Conservation (phyloP, 495 filamentous ascomycete species). For the Haplographium delicatum region DNA sequence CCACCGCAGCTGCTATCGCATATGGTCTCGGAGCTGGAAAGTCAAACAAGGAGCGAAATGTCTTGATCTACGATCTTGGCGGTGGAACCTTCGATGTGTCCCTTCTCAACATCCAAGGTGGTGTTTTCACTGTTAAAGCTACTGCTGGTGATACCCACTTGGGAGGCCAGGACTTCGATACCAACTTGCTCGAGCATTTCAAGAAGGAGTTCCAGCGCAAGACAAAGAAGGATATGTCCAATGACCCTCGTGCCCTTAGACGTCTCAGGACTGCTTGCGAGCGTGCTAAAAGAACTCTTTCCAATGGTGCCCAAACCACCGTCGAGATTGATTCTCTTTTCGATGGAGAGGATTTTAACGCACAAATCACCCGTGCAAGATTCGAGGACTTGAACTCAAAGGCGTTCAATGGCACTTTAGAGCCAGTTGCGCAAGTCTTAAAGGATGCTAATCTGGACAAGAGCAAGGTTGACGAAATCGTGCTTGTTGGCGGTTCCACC, state of each 20-base stretch:
- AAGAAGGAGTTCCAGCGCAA: conserved; percentile 90
- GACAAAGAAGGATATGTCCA: conserved; percentile 71
- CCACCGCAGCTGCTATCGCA: conserved; percentile 92
- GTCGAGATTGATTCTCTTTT: conserved; percentile 99
- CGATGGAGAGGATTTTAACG: conserved; percentile 97
- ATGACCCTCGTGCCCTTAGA: conserved; percentile 93
- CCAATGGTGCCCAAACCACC: conserved; percentile 92
- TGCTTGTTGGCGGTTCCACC: conserved; percentile 97
- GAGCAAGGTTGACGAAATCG: conserved; percentile 92
- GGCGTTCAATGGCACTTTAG: conserved; percentile 92
- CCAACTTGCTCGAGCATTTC: conserved; percentile 94
- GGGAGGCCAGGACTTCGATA: conserved; percentile 99
- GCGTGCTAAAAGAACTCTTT: conserved; percentile 98
- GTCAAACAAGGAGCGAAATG: conserved; percentile 92
- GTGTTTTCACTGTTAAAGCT: conserved; percentile 98
- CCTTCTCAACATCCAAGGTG: conserved; percentile 95
- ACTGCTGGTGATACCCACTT: conserved; percentile 99
- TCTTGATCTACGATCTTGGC: conserved; percentile 98
- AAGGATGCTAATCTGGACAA: conserved; percentile 95
- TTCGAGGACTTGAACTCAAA: conserved; percentile 99
- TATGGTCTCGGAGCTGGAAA: conserved; percentile 95
- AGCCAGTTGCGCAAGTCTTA: conserved; percentile 97
- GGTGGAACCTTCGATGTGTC: conserved; percentile 99
- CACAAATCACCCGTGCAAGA: conserved; percentile 97
- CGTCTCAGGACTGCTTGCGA: conserved; percentile 98